Base-by-base conservation (phyloP, 805 yeast species). In the Suhomyces tanzawaensis region DNA sequence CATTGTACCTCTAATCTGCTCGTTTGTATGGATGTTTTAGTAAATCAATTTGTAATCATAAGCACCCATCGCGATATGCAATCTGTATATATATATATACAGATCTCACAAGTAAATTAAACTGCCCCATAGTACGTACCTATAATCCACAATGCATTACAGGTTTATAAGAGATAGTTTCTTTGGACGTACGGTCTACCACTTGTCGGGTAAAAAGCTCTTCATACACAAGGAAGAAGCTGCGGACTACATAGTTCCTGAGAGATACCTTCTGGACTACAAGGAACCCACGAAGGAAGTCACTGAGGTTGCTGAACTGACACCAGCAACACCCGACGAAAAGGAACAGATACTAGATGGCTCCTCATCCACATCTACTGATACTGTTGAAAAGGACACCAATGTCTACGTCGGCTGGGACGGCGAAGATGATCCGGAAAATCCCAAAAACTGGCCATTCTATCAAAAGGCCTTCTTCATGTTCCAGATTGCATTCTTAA, bases 371-470 rank as follows among this genome's bases (percentile, higher is more conserved):
- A n/a, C n/a, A n/a, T 33, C 36, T 8, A 13, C 7, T 18, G 11
- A 12, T 8, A n/a, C 24, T 12, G 19, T 33, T 16, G 23, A 12
- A 7, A 18, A 33, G 13, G 36, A 36, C 14, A 26, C 14, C 8
- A n/a, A 23, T 17, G 45, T 58, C 3, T 19, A 55, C 6, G 58
- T 54, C 9, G 46, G 45, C 4, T 64, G 65, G 67, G 68, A 66
- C 26, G 66, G 66, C 9, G 71, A 62, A 4, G 71, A 70, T 36
- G 84, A 78, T 49, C 74, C 79, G 1, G 79, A 73, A 40, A 58
- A 74, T 46, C 86, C 87, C 0, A 50, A 58, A 15, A 77, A 77
- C 50, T 81, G 86, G 86, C 63, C 79, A 0, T 19, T 51, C 0
- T 32, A 41, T 23, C 62, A 67, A 35, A 76, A 74, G 49, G 24